Evolutionary conservation across 768 basidiomycete genomes (phyloP).

Genomic region (Nidularia pulvinata): DNA sequence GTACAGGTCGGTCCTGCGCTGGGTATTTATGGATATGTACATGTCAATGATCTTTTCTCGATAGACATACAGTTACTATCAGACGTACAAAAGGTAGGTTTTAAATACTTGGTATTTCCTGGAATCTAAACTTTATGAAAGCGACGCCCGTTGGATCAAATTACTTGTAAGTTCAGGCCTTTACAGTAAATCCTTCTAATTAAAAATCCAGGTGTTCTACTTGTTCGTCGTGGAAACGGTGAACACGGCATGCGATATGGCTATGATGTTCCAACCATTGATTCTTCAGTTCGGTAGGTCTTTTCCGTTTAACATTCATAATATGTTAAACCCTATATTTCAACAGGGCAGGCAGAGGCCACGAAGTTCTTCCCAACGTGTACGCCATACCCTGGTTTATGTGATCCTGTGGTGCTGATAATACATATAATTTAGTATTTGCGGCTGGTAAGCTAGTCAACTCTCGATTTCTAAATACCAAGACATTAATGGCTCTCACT

Average conservation of each 20-base stretch:
- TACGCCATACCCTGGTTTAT: constrained; percentile 7
- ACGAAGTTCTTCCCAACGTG: constrained; percentile 30
- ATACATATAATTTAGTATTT: constrained; percentile 10
- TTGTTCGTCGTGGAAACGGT: constrained; percentile 39
- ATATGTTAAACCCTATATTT: neutral
- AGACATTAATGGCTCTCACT: too few relatives aligned
- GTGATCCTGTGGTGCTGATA: neutral
- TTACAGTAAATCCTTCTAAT: neutral
- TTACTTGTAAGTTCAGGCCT: constrained; percentile 24
- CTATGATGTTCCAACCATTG: constrained; percentile 45
- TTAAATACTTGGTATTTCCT: neutral
- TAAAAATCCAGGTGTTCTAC: constrained; percentile 29
- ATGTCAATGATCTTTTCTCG: constrained; percentile 10
- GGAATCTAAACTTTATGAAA: constrained; percentile 8
- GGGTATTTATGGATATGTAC: neutral
- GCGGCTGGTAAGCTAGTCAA: constrained; percentile 9
- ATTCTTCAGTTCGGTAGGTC: constrained; percentile 34
- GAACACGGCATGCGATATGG: constrained; percentile 42
- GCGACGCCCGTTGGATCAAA: constrained; percentile 41
- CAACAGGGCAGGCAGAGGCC: constrained; percentile 26
- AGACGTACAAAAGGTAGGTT: constrained; percentile 34
- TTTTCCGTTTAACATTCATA: neutral
- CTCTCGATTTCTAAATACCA: constrained; percentile 1
- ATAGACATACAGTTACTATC: constrained; percentile 35
- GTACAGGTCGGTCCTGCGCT: constrained; percentile 23